Base-by-base conservation (phyloP, 2,329 filamentous ascomycete species). In the Fusarium sp. region DNA sequence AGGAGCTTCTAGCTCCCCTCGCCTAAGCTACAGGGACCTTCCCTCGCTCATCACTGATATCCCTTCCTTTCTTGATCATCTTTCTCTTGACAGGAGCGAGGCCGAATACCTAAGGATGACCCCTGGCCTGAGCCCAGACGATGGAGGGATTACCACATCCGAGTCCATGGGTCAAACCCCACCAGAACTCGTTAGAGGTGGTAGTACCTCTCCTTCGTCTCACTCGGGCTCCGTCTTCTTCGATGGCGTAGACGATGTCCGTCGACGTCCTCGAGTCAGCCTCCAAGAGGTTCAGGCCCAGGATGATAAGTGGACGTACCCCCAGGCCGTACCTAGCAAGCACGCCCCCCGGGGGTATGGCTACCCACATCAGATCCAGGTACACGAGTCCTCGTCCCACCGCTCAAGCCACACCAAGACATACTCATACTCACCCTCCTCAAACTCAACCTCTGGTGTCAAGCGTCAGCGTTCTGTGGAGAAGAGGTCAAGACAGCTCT, bases 281-380 rank as follows among this genome's bases (percentile, higher is more conserved):
- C 78, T 83, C 58, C 73, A 77, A 60, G 81, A 83, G 61, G 78
- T 81, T 57, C 80, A 79, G 69, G 80, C 79, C 59, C 81, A 82
- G 60, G 81, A 84, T 65, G 81, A 83, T 71, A 77, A 84, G 71
- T 84, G 83, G 83, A 83, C 82, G 30, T 83, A 83, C 71, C 80
- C 82, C 60, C 82, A 81, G 76, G 78, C 79, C 33, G 77, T 79
- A 30, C 75, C 76, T 42, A 75, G 76, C 79, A 82, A 83, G 78
- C 70, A 75, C 40, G 73, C 75, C 46, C 71, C 71, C 60, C 76
- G 71, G 47, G 79, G 74, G 30, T 82, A 83, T 70, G 79, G 76
- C 35, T 82, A 83, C 64, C 79, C 81, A 49, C 75, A 77, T 71
- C 79, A 75, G 46, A 74, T 83, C 38, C 78, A 79, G 63, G 79